These are phyloP conservation scores for Stachybotrys echinatus DNA, from an alignment of 2,329 filamentous ascomycete species.

Conservation along the genomic window DNA sequence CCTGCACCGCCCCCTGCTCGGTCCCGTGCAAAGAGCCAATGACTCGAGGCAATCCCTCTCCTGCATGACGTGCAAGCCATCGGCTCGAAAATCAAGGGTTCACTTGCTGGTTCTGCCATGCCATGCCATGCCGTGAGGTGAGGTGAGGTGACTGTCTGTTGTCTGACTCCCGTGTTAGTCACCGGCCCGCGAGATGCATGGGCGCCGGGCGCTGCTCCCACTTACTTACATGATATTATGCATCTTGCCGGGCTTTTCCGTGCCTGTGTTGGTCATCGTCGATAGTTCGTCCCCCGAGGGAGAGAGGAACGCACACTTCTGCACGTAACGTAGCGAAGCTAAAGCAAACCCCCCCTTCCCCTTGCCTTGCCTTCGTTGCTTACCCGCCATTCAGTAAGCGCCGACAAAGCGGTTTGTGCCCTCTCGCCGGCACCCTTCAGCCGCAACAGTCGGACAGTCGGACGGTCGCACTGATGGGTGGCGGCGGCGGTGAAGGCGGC, in stretches of 20 bases:
- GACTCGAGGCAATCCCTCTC: not conserved
- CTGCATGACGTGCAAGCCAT: not conserved
- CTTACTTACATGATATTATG: no score
- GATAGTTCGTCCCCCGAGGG: no score
- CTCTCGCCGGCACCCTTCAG: no score
- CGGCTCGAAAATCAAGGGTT: no score
- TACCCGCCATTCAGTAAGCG: not conserved
- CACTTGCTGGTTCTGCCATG: no score
- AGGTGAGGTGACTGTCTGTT: no score
- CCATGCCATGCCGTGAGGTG: no score
- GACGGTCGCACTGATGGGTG: not conserved
- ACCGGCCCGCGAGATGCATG: not conserved
- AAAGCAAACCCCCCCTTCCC: no score
- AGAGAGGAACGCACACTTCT: not conserved
- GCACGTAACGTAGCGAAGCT: not conserved
- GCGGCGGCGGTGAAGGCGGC: no score
- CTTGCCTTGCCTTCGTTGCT: no score
- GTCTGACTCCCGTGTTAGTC: not conserved
- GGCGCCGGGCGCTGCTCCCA: no score
- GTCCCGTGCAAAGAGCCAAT: not conserved
- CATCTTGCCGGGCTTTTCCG: not conserved
- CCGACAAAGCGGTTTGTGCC: not conserved
- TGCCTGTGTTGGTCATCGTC: not conserved
- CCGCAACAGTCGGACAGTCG: not conserved
- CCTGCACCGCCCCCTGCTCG: not conserved